phyloP scores from a whole-genome alignment of 495 filamentous ascomycete species.

The Xylaria nigripes region DNA sequence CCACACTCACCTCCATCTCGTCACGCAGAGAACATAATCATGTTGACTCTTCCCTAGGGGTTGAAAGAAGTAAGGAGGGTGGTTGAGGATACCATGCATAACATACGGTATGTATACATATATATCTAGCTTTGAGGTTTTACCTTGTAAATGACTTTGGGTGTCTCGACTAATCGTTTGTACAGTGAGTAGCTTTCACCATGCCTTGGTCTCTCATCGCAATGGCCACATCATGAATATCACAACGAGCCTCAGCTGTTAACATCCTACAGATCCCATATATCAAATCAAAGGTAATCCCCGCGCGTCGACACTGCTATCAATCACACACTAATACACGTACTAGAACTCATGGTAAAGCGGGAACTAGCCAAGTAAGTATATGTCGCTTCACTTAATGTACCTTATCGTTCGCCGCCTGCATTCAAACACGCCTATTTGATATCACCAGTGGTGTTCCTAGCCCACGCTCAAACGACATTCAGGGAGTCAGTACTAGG shows the following conservation, averaged over 20 bases:
- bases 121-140: no score
- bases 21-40: not conserved
- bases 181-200: slow-evolving; percentile 1
- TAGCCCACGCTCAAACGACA: no score
- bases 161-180: not conserved
- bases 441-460: no score
- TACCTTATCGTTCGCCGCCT: not conserved
- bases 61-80: slow-evolving; percentile 87
- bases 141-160: not conserved
- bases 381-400: not conserved
- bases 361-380: slow-evolving; percentile 88
- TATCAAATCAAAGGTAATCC: slow-evolving; percentile 71
- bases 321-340: not conserved
- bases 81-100: slow-evolving; percentile 93
- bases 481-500: no score
- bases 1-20: not conserved
- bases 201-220: not conserved
- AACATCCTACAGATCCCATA: slow-evolving; percentile 41
- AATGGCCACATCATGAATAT: not conserved
- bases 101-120: slow-evolving; percentile 54
- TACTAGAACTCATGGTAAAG: slow-evolving; percentile 88
- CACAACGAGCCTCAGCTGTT: not conserved
- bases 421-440: not conserved
- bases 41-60: slow-evolving; percentile 58
- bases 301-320: not conserved